Conservation (phyloP, 345 rosid genomes). For the Linum usitatissimum region DNA sequence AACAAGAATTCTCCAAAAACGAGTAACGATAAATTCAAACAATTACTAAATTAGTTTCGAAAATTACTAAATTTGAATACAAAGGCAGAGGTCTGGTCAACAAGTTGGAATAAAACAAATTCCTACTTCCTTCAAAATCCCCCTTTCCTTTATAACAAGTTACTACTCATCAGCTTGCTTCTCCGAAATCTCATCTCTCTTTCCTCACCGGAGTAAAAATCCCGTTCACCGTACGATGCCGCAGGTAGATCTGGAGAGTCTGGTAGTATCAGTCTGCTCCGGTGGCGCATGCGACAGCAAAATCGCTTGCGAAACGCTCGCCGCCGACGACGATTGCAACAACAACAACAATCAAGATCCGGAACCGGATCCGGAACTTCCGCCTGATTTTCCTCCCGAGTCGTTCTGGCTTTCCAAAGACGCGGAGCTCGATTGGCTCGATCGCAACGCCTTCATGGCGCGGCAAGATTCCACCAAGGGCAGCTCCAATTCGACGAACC, state of each 20-base stretch:
- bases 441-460: conserved; percentile 66
- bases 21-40: no score
- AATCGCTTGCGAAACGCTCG: conserved; percentile 54
- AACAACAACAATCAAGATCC: neutral
- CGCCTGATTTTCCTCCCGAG: conserved; percentile 64
- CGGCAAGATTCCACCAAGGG: conserved; percentile 73
- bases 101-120: neutral
- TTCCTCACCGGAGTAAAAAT: neutral
- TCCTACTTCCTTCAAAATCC: neutral
- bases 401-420: conserved; percentile 71
- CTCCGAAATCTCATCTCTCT: neutral
- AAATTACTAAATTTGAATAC: no score
- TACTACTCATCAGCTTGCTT: neutral
- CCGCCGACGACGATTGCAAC: neutral
- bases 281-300: conserved; percentile 43
- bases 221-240: conserved; percentile 27
- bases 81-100: neutral
- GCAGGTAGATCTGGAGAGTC: conserved; percentile 63
- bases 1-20: no score
- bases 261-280: conserved; percentile 62
- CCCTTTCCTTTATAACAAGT: no score
- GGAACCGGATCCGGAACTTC: conserved; percentile 1
- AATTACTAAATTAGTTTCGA: no score
- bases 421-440: conserved; percentile 79
- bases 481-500: conserved; percentile 24